A percentile compares a stretch with the other conserved stretches of the same genome.
Evolutionary conservation across 2,329 filamentous ascomycete species (phyloP).

Genomic region (Tolypocladium inflatum): DNA sequence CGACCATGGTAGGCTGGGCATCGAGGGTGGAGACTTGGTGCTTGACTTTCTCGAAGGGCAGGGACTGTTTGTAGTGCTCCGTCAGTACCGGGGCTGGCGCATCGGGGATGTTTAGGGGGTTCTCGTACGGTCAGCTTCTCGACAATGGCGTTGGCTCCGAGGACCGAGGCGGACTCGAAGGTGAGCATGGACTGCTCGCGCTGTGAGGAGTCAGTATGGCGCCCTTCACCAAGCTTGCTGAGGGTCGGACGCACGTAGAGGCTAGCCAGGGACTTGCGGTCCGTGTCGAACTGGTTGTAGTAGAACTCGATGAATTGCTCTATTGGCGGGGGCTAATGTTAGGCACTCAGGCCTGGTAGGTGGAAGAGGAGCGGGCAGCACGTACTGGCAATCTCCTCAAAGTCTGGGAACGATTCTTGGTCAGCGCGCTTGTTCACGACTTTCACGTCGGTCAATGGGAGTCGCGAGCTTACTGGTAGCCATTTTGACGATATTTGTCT

Average conservation of each 20-base stretch:
- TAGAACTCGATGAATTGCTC: constrained; percentile 86
- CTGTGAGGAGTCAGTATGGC: constrained; percentile 33
- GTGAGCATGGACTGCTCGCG: constrained; percentile 84
- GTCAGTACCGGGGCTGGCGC: not conserved
- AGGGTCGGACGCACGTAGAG: constrained; percentile 65
- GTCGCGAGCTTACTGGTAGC: constrained; percentile 16
- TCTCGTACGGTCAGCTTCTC: constrained; percentile 69
- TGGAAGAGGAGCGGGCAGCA: constrained; percentile 8
- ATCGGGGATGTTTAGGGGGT: not conserved
- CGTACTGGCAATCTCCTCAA: constrained; percentile 38
- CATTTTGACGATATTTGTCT: constrained; percentile 17
- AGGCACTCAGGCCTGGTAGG: not conserved
- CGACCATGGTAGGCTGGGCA: constrained; percentile 61
- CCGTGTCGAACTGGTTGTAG: constrained; percentile 75
- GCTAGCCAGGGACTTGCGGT: constrained; percentile 52
- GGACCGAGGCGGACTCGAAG: constrained; percentile 64
- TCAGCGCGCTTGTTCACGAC: constrained; percentile 8
- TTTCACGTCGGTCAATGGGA: constrained; percentile 6
- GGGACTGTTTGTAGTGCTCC: constrained; percentile 39
- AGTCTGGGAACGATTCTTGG: constrained; percentile 20
- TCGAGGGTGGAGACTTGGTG: constrained; percentile 73
- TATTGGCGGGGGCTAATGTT: constrained; percentile 24
- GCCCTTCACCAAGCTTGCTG: too few relatives aligned
- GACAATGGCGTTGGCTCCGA: constrained; percentile 57
- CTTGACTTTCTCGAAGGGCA: constrained; percentile 74